Conservation (phyloP, 2,329 filamentous ascomycete species). For the Pseudomassariella vexata region DNA sequence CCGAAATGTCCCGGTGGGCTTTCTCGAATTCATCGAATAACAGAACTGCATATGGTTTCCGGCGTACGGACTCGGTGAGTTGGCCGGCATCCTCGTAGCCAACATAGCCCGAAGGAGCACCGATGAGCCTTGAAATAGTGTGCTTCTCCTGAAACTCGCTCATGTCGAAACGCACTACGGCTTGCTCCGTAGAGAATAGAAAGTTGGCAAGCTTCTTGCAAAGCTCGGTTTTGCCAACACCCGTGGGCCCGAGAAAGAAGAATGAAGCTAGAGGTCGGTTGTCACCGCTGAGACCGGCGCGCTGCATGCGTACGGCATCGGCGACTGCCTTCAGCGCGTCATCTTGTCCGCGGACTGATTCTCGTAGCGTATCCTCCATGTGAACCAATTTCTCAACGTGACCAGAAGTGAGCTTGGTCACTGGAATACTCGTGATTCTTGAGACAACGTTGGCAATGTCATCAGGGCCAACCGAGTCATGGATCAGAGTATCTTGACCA, state of each 20-base stretch:
- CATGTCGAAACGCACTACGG: slow-evolving; percentile 95
- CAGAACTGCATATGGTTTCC: slow-evolving; percentile 92
- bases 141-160: slow-evolving; percentile 97
- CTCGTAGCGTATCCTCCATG: slow-evolving; percentile 85
- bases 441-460: slow-evolving; percentile 93
- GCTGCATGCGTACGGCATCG: slow-evolving; percentile 88
- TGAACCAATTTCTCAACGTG: slow-evolving; percentile 92
- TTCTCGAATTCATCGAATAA: slow-evolving; percentile 98
- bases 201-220: slow-evolving; percentile 94
- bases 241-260: slow-evolving; percentile 96
- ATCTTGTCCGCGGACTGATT: slow-evolving; percentile 86
- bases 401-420: slow-evolving; percentile 85
- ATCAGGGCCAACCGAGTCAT: slow-evolving; percentile 91
- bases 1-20: slow-evolving; percentile 89
- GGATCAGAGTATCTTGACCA: slow-evolving; percentile 59
- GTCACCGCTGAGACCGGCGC: slow-evolving; percentile 85
- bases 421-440: slow-evolving; percentile 84
- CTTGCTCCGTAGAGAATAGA: slow-evolving; percentile 85
- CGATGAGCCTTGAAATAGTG: slow-evolving; percentile 87
- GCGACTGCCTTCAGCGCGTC: slow-evolving; percentile 88
- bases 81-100: slow-evolving; percentile 97
- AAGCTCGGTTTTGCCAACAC: slow-evolving; percentile 94
- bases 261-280: slow-evolving; percentile 90
- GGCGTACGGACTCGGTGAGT: slow-evolving; percentile 86
- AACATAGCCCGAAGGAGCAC: slow-evolving; percentile 88